These are phyloP conservation scores for Phytopythium cucurbitacearum DNA, from an alignment of 352 stramenopile genomes.

Conservation along the genomic window DNA sequence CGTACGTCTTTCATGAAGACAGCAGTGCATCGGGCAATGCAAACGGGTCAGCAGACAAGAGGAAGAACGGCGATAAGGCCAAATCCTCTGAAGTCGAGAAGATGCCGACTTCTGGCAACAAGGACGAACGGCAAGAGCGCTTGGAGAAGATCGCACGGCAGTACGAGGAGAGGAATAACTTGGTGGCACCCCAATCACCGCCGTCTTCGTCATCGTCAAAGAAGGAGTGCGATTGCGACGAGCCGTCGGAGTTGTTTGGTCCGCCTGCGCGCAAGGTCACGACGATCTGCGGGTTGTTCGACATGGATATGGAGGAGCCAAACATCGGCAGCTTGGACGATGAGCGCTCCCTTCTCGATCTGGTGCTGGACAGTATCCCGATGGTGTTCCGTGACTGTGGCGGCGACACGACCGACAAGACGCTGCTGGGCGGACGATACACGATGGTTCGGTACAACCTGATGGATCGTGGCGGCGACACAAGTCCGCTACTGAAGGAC, in stretches of 20 bases:
- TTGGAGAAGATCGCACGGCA: constrained; percentile 58
- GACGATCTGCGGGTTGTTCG: constrained; percentile 70
- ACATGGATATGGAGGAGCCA: constrained; percentile 64
- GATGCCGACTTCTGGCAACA: constrained; percentile 61
- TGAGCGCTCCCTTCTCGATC: constrained; percentile 70
- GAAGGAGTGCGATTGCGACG: constrained; percentile 12
- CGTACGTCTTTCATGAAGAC: constrained; percentile 75
- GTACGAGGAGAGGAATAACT: constrained; percentile 68
- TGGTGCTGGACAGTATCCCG: constrained; percentile 81
- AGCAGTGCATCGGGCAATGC: constrained; percentile 6
- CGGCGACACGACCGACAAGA: constrained; percentile 85
- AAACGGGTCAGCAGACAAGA: constrained; percentile 34
- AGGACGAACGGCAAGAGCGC: constrained; percentile 64
- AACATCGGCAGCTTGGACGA: constrained; percentile 80
- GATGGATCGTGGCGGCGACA: constrained; percentile 43
- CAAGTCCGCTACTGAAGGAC: constrained; percentile 58
- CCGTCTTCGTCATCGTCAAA: background rate
- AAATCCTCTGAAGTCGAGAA: constrained; percentile 50
- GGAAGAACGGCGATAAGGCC: constrained; percentile 33
- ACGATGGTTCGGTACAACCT: constrained; percentile 70
- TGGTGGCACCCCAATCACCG: constrained; percentile 3
- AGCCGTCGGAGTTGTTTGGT: background rate
- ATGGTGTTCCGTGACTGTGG: constrained; percentile 86
- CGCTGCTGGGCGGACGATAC: constrained; percentile 74
- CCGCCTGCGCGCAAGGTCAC: constrained; percentile 21